phyloP scores from a whole-genome alignment of 345 rosid genomes.

The Pseudoturritis turrita region DNA sequence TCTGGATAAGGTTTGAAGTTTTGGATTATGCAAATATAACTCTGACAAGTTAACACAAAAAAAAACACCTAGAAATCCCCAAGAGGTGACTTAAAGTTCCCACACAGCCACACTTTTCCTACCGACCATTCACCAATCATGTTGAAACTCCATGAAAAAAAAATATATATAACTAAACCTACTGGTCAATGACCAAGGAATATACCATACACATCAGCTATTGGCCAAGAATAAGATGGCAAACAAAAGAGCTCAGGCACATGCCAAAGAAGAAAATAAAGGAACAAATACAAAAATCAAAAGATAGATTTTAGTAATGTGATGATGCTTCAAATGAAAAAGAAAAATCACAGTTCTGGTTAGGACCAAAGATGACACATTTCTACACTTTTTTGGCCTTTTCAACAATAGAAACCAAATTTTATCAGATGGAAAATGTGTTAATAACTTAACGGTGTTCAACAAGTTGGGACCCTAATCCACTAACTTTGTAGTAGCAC shows the following conservation, averaged over 20 bases:
- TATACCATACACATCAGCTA: background rate
- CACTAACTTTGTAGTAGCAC: constrained; percentile 39
- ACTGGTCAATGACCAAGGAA: constrained; percentile 13
- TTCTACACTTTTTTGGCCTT: background rate
- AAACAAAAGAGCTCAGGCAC: background rate
- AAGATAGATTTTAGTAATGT: background rate
- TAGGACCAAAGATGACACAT: background rate
- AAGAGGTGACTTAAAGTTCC: constrained; percentile 26
- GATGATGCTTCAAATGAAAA: too few species aligned
- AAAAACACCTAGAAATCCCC: constrained; percentile 1
- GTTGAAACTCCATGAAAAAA: background rate
- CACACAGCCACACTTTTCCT: constrained; percentile 17
- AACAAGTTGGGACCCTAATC: constrained; percentile 37
- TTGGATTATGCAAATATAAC: background rate
- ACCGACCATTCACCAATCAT: constrained; percentile 26
- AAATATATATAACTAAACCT: constrained; percentile 7
- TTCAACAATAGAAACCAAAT: background rate
- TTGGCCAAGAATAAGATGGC: background rate
- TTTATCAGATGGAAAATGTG: background rate
- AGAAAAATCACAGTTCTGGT: too few species aligned
- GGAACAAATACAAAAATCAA: background rate
- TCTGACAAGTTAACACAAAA: background rate
- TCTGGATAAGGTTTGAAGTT: constrained; percentile 8
- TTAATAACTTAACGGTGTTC: constrained; percentile 6
- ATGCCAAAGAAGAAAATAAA: background rate